A percentile compares a stretch with the other conserved stretches of the same genome.
phyloP scores from a whole-genome alignment of 1,284 basidiomycete species.

The Termitomyces sp. region DNA sequence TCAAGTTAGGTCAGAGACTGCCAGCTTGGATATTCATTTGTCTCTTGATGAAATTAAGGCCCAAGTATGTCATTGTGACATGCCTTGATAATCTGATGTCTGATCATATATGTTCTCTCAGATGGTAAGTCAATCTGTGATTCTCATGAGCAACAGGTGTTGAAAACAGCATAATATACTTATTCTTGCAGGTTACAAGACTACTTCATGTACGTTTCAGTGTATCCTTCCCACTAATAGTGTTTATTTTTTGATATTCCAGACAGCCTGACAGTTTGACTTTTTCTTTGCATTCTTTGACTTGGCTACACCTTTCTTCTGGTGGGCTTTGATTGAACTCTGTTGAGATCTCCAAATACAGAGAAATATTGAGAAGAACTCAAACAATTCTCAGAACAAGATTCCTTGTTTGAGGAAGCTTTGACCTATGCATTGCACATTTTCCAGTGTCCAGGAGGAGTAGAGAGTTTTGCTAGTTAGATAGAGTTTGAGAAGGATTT shows the following conservation, averaged over 20 bases:
- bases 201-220: conserved; percentile 31
- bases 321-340: conserved; percentile 47
- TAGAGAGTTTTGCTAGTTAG: too few relatives aligned
- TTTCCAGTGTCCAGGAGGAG: too few relatives aligned
- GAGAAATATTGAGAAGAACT: conserved; percentile 48
- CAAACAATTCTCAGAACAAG: conserved; percentile 21
- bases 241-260: background rate
- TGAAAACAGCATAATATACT: background rate
- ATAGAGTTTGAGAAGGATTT: too few relatives aligned
- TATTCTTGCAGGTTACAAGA: conserved; percentile 33
- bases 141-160: background rate
- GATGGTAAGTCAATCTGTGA: background rate
- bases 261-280: conserved; percentile 27
- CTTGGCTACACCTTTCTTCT: background rate
- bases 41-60: conserved; percentile 1
- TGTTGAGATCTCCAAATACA: conserved; percentile 42
- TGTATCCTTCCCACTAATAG: background rate
- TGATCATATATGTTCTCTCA: background rate
- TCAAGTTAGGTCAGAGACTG: conserved; percentile 2
- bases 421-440: too few relatives aligned
- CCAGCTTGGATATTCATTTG: background rate
- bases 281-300: background rate
- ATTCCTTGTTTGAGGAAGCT: conserved; percentile 44
- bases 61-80: background rate
- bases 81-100: background rate